Evolutionary conservation across 129 eudicot genomes (phyloP), one percentile per base, ranked within the genome.

Genomic region (Flaveria robusta): DNA sequence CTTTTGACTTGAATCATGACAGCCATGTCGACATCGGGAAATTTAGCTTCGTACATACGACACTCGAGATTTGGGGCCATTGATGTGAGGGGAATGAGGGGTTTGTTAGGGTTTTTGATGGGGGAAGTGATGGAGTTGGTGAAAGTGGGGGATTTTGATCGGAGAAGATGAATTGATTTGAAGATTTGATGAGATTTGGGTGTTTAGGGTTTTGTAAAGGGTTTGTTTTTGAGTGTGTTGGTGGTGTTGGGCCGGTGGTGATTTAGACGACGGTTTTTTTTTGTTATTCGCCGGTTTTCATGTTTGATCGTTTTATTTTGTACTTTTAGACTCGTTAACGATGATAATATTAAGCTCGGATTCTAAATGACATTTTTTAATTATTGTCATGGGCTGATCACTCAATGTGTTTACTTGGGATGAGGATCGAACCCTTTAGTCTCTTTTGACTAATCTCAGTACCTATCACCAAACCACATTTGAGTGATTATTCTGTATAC

Each of bases 1-100:
- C 89, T 85, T 79, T 93, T 90, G 47, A 93, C 96, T 79, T 93
- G 98, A 12, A 90, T 88, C 98, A 93, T 93, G 27, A 93, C 98
- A 4, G 98, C 91, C 82, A 83, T 87, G 69, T 93, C 98, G 26
- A 93, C 92, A 37, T 87, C 89, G 14, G 98, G 98, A 72, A 83
- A 93, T 78, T 47, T 72, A 1, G 96, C 83, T 79, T 93, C 98
- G 92, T 93, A 93, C 97, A 93, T 93, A 15, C 98, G 87, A 68
- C 98, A 93, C 58, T 93, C 98, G 6, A 93, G 90, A 64, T 86
- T 93, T 1, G 94, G 90, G n/a, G 95, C 87, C 97, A 91, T 92
- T 49, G 76, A 46, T 55, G 68, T n/a, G 69, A n/a, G 7, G 20
- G 19, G 34, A 42, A 5, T 49, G 29, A 68, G 24, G 55, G 58